Evolutionary conservation across 2,329 filamentous ascomycete species (phyloP), one percentile per base, ranked within the genome.

Genomic region (Colletotrichum destructivum): DNA sequence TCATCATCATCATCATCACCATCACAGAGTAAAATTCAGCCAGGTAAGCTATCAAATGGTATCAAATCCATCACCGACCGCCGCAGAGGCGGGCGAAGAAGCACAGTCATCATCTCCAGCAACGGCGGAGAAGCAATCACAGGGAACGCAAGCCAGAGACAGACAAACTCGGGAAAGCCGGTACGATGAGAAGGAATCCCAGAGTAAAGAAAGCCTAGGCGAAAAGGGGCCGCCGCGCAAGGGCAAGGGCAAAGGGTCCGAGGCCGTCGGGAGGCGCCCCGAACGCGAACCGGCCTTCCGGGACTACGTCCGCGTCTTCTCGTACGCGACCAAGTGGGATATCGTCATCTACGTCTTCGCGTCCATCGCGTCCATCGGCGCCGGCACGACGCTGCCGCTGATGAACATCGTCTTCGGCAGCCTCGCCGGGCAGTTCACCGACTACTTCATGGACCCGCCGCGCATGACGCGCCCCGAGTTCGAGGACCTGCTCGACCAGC

Each of bases 371-470:
- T 87, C 87, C 23, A 81, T 88, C 12, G 88, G 84, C 23, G 83
- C 87, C 2, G 88, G 88, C 68, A 78, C 85, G 55, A 90, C 88
- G 2, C 77, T 91, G 57, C 89, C 89, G 0, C 75, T 91, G 60
- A 88, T 91, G 85, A 91, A 90, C 68, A 56, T 62, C 72, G 75
- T 62, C 72, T 67, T 69, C 23, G 84, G 84, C 60, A 77, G 79
- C 42, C 82, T 88, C 47, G 83, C 87, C 31, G 84, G 83, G 40
- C 79, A 84, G 65, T 90, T 91, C 74, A 86, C 78, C 38, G 2
- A 6, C 2, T 60, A 60, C 56, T 60, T 60, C 40, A 46, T n/a
- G 56, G 23, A 46, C 16, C 56, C 56, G 2, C 56, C 56, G 1
- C 21, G 56, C 8, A 60, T 60, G 56, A 46, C 56, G 21, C 23